Percentiles rank a stretch among this genome's conserved stretches.
These are phyloP conservation scores for Primulina tabacum DNA, from an alignment of 257 asterid species.

Conservation along the genomic window DNA sequence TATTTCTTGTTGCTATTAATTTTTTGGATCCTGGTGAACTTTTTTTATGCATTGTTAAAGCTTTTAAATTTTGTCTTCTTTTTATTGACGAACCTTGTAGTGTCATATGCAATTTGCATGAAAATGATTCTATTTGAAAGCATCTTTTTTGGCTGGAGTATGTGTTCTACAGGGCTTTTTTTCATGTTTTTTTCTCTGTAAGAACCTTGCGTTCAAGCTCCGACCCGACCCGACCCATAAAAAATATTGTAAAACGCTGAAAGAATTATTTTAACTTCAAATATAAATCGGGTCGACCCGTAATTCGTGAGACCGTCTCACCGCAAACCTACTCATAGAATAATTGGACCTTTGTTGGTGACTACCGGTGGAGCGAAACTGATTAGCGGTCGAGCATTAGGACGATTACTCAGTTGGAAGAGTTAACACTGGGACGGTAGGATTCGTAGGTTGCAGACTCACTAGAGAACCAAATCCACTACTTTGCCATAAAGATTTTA, in stretches of 20 bases:
- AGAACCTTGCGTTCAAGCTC: neutral
- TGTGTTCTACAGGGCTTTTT: neutral
- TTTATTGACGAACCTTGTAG: neutral
- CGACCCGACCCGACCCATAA: too few species aligned
- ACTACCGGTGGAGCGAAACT: neutral
- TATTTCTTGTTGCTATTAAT: slow-evolving; percentile 13
- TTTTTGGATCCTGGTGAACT: slow-evolving; percentile 7
- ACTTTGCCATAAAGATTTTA: neutral
- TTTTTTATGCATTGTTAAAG: slow-evolving; percentile 4
- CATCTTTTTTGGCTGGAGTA: neutral
- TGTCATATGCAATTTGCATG: neutral
- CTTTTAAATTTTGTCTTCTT: neutral
- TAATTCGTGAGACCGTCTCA: too few species aligned
- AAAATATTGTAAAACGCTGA: too few species aligned
- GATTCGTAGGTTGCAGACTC: neutral
- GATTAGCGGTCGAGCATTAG: neutral
- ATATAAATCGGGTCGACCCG: too few species aligned
- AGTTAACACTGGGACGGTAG: neutral
- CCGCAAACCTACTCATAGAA: too few species aligned
- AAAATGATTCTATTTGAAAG: neutral
- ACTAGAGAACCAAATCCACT: neutral
- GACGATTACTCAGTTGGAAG: neutral
- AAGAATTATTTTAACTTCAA: too few species aligned
- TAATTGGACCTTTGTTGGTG: too few species aligned
- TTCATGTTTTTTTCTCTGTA: neutral